Evolutionary conservation across 306 rosid species (phyloP).

Genomic region (Prosopis cineraria): DNA sequence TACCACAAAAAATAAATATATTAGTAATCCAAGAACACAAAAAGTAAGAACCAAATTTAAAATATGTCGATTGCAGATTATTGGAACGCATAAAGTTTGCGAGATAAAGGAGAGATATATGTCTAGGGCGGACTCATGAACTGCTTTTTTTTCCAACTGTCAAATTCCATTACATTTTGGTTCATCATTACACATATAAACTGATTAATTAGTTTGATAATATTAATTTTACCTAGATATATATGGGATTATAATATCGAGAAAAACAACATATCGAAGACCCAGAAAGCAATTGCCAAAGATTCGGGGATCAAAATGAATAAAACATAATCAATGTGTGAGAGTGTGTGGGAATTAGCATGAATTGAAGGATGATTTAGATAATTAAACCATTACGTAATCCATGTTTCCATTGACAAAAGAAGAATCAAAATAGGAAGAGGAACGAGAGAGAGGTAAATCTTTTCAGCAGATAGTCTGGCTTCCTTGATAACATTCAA

Average conservation of each 20-base stretch:
- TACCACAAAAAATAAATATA: not conserved
- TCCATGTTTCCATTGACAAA: not conserved
- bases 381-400: too few species aligned
- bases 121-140: not conserved
- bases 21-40: constrained; percentile 15
- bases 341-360: not conserved
- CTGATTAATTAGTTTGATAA: not conserved
- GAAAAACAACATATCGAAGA: not conserved
- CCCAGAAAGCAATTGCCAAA: constrained; percentile 12
- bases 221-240: not conserved
- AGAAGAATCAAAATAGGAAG: constrained; percentile 18
- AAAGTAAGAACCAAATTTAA: not conserved
- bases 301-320: not conserved
- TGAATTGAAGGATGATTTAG: not conserved
- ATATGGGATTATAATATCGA: not conserved
- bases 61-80: not conserved
- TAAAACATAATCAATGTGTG: not conserved
- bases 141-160: not conserved
- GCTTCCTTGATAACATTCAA: constrained; percentile 26
- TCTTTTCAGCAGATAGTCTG: constrained; percentile 27
- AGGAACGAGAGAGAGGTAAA: not conserved
- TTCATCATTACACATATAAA: not conserved
- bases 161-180: not conserved
- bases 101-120: not conserved
- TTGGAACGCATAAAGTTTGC: not conserved